phyloP scores from a whole-genome alignment of 495 filamentous ascomycete species.

The Cenococcum geophilum region DNA sequence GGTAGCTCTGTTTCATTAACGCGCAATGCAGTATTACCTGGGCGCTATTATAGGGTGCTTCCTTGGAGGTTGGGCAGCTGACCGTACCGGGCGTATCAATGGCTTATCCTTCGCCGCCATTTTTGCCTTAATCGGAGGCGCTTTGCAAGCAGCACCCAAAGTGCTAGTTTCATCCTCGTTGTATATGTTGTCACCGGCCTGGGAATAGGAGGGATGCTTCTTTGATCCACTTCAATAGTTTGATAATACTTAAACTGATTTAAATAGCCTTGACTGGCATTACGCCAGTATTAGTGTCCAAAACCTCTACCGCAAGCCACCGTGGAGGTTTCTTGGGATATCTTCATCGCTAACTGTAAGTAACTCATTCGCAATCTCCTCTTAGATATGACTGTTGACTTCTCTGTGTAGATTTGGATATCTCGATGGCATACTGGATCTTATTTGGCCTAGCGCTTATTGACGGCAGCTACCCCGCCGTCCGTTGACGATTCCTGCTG shows the following conservation, averaged over 20 bases:
- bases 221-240: too few relatives aligned
- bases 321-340: not conserved
- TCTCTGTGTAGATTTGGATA: too few relatives aligned
- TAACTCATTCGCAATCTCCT: too few relatives aligned
- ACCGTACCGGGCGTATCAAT: conserved; percentile 51
- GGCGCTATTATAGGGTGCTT: conserved; percentile 52
- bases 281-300: not conserved
- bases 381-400: too few relatives aligned
- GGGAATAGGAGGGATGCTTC: too few relatives aligned
- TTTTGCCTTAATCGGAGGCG: conserved; percentile 51
- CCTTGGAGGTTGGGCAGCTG: conserved; percentile 46
- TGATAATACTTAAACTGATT: conserved; percentile 19
- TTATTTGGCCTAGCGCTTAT: too few relatives aligned
- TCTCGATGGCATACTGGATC: too few relatives aligned
- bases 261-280: conserved; percentile 52
- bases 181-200: too few relatives aligned
- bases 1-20: conserved; percentile 13
- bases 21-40: conserved; percentile 46
- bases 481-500: too few relatives aligned
- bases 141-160: conserved; percentile 47
- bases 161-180: too few relatives aligned
- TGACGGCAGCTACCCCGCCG: too few relatives aligned
- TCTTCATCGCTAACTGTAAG: too few relatives aligned
- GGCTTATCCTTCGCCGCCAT: conserved; percentile 48
- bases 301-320: not conserved